A percentile compares a stretch with the other conserved stretches of the same genome.
These are phyloP conservation scores for Asclepias syriaca DNA, from an alignment of 257 asterid species.

Conservation along the genomic window DNA sequence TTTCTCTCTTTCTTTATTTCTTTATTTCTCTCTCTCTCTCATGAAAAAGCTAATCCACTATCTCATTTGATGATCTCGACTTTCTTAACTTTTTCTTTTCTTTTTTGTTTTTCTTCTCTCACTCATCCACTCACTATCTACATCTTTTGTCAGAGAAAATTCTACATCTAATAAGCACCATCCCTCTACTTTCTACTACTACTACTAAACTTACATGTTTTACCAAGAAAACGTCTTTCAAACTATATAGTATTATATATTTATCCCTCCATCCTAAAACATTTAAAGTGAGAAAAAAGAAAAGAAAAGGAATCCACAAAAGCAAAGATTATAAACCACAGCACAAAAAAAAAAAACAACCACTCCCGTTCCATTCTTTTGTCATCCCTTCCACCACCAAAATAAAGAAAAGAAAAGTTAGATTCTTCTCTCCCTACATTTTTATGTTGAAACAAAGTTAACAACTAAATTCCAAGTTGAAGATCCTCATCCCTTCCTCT, in stretches of 20 bases:
- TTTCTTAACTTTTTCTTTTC: slow-evolving; percentile 12
- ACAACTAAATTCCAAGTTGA: slow-evolving; percentile 38
- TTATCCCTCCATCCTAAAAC: not conserved
- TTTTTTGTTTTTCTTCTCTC: not conserved
- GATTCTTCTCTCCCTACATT: slow-evolving; percentile 7
- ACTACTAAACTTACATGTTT: slow-evolving; percentile 16
- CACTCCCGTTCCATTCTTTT: slow-evolving; percentile 9
- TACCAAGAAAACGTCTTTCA: slow-evolving; percentile 23
- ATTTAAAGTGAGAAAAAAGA: slow-evolving; percentile 2
- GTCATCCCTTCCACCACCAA: slow-evolving; percentile 28
- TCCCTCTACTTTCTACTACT: not conserved
- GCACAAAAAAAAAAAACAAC: slow-evolving; percentile 15
- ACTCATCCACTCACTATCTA: slow-evolving; percentile 8
- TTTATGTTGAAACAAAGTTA: slow-evolving; percentile 16
- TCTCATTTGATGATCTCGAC: slow-evolving; percentile 26
- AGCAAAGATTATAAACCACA: slow-evolving; percentile 18
- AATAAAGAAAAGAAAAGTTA: slow-evolving; percentile 24
- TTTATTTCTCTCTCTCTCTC: too few species aligned
- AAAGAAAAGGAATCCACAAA: slow-evolving; percentile 5
- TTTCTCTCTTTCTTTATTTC: slow-evolving; percentile 1
- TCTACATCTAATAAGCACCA: slow-evolving; percentile 15
- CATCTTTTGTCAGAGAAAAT: slow-evolving; percentile 37
- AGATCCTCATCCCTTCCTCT: slow-evolving; percentile 24
- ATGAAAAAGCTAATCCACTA: slow-evolving; percentile 47
- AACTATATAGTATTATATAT: slow-evolving; percentile 17